Base-by-base conservation (phyloP, 352 stramenopile genomes). In the Globisporangium uncinulatum region DNA sequence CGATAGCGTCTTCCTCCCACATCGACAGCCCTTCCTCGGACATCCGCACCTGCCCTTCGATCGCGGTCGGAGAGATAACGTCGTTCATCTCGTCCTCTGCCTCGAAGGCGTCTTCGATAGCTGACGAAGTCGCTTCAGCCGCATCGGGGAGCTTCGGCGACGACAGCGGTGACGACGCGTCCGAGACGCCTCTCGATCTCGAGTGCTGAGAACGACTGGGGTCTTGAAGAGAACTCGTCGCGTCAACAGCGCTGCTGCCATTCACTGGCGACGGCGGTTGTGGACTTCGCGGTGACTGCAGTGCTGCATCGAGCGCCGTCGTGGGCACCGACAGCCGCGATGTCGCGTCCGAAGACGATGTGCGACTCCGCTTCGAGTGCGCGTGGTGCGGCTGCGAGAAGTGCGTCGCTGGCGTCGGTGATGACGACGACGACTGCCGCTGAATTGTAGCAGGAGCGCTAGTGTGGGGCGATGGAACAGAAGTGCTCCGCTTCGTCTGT, bases 1-100 rank as follows among this genome's bases (percentile, higher is more conserved):
- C 58, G 6, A 59, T 36, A 0, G 21, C 51, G 6, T 48, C 51
- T n/a, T 55, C 48, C 42, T 64, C 58, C 58, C 58, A 64, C 24
- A 54, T 19, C 20, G 51, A 64, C 36, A 41, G 47, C 8, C 41
- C 31, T 21, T 59, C 53, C n/a, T 10, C 39, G 2, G 48, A 56
- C 11, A 42, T 17, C 13, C 15, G 19, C 13, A 36, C n/a, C 11
- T 49, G 51, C n/a, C 31, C 29, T 44, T 51, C 49, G 9, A 24
- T 20, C 9, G 48, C 15, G 21, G 21, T 48, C 29, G 56, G 19
- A 6, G 48, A 56, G 13, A 42, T 7, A 29, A 51, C 15, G 39
- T 42, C 15, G 39, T 42, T 31, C 21, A 29, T 17, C 17, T 15
- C 34, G 19, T 13, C 20, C 13, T n/a, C 53, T 29, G 34, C 21